These are phyloP conservation scores for Malus hybrid DNA, from an alignment of 331 rosid genomes.

Conservation along the genomic window DNA sequence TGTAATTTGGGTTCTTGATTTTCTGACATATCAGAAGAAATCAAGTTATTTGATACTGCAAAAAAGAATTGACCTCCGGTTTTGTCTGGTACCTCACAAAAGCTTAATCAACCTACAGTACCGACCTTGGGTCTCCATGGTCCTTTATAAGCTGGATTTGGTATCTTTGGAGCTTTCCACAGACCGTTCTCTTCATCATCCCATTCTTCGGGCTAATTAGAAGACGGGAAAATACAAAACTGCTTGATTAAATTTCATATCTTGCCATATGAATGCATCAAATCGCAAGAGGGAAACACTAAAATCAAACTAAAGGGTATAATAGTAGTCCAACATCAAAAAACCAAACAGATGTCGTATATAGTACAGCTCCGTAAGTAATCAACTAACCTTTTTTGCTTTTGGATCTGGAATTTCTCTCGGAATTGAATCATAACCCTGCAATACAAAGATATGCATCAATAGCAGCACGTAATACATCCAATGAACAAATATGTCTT, in stretches of 20 bases:
- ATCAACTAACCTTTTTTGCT: slow-evolving; percentile 63
- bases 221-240: slow-evolving; percentile 3
- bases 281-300: slow-evolving; percentile 1
- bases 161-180: slow-evolving; percentile 71
- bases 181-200: slow-evolving; percentile 72
- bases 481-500: slow-evolving; percentile 9
- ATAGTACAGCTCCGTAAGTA: neutral
- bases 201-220: slow-evolving; percentile 62
- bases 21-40: slow-evolving; percentile 40
- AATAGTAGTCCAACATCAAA: neutral
- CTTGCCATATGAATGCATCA: slow-evolving; percentile 7
- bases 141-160: slow-evolving; percentile 79
- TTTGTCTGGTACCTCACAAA: neutral
- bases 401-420: slow-evolving; percentile 63
- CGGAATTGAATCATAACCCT: slow-evolving; percentile 86
- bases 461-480: slow-evolving; percentile 5
- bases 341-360: neutral
- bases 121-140: slow-evolving; percentile 73
- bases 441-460: slow-evolving; percentile 24
- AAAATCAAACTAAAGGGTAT: neutral
- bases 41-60: slow-evolving; percentile 14
- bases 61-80: slow-evolving; percentile 9
- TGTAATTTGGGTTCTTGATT: slow-evolving; percentile 83
- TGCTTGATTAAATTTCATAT: neutral
- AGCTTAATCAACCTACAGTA: slow-evolving; percentile 38